Conservation (phyloP, 345 rosid genomes). For the Gossypium thurberi region DNA sequence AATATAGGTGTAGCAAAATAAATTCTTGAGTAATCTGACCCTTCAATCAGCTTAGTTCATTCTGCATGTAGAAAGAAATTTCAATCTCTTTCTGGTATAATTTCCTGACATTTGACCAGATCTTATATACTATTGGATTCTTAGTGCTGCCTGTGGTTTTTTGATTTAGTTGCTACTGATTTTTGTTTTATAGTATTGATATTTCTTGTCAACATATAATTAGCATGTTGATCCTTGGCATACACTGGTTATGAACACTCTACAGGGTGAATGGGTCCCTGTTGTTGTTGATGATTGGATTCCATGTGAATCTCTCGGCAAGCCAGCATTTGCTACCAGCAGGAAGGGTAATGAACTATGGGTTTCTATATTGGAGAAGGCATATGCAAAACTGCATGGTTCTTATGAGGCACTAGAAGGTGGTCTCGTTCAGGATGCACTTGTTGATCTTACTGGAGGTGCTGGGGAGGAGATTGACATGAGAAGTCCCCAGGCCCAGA, state of each 20-base stretch:
- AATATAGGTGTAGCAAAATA: not conserved
- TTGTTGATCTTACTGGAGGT: slow-evolving; percentile 98
- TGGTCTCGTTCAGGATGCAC: slow-evolving; percentile 99
- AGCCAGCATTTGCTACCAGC: slow-evolving; percentile 99
- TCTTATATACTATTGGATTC: not conserved
- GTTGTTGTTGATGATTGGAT: slow-evolving; percentile 99
- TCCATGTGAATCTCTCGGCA: slow-evolving; percentile 92
- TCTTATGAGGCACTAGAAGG: slow-evolving; percentile 99
- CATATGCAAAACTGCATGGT: slow-evolving; percentile 97
- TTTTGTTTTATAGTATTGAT: not conserved
- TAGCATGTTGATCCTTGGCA: slow-evolving; percentile 1
- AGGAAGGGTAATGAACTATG: slow-evolving; percentile 85
- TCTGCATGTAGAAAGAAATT: not conserved
- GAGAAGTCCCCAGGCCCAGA: slow-evolving; percentile 98
- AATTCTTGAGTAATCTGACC: not conserved
- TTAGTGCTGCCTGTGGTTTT: not conserved
- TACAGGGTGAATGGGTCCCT: slow-evolving; percentile 99
- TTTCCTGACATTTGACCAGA: not conserved
- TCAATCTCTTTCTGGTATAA: not conserved
- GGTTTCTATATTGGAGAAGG: slow-evolving; percentile 97
- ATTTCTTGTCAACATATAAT: not conserved
- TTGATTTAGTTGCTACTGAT: not conserved
- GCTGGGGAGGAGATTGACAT: slow-evolving; percentile 99
- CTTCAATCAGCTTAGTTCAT: not conserved
- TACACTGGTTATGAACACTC: slow-evolving; percentile 10